Conservation (phyloP, 129 eudicot species). For the Flaveria ramosissima region DNA sequence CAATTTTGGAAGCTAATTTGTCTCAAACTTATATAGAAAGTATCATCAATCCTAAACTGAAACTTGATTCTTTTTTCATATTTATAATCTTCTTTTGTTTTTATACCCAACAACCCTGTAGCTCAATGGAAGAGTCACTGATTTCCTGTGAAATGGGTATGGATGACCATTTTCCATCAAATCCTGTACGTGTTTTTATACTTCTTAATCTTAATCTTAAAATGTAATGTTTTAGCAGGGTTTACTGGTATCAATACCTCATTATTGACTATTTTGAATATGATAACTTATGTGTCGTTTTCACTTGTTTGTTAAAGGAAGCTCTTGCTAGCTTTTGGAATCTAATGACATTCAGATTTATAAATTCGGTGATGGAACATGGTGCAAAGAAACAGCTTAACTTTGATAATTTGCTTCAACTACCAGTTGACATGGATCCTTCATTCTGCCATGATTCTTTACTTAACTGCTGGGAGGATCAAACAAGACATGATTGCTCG, state of each 20-base stretch:
- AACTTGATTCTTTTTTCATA: conserved; percentile 27
- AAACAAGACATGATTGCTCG: conserved; percentile 38
- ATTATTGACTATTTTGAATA: background rate
- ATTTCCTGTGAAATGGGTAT: conserved; percentile 51
- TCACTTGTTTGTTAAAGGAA: conserved; percentile 41
- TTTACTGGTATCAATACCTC: background rate
- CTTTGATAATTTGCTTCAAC: conserved; percentile 72
- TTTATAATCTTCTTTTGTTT: conserved; percentile 13
- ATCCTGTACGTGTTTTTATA: conserved; percentile 48
- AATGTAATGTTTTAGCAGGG: conserved; percentile 9
- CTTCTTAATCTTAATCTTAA: conserved; percentile 16
- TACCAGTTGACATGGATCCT: conserved; percentile 86
- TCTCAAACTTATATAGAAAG: background rate
- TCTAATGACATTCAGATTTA: conserved; percentile 55
- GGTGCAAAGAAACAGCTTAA: conserved; percentile 80
- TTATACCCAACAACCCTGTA: conserved; percentile 31
- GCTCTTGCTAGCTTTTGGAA: conserved; percentile 44
- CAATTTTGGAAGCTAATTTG: conserved; percentile 6
- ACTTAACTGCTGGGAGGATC: conserved; percentile 62
- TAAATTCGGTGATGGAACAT: conserved; percentile 63
- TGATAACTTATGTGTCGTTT: conserved; percentile 15
- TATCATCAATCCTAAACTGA: conserved; percentile 1
- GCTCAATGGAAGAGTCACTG: conserved; percentile 59
- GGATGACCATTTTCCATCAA: conserved; percentile 38
- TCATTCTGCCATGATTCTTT: conserved; percentile 55